phyloP scores from a whole-genome alignment of 1,284 basidiomycete species.

The Takashimella koratensis region DNA sequence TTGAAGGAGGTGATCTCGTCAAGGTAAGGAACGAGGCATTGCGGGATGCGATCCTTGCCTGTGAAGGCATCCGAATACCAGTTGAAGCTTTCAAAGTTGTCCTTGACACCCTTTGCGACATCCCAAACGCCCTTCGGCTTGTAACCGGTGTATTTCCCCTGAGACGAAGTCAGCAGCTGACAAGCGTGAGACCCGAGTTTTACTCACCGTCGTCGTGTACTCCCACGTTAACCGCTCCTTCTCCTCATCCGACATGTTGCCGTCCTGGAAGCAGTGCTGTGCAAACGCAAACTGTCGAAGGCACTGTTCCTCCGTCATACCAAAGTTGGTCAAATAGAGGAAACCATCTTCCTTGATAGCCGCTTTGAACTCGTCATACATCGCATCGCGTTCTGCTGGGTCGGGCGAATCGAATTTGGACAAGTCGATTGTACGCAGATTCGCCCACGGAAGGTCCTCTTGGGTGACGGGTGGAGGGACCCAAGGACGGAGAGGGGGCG shows the following conservation, averaged over 20 bases:
- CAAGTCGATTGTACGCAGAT: conserved; percentile 23
- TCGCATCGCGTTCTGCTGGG: conserved; percentile 1
- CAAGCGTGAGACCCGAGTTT: conserved; percentile 40
- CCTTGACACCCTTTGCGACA: conserved; percentile 18
- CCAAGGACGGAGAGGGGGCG: conserved; percentile 11
- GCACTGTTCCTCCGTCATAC: conserved; percentile 23
- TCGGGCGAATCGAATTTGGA: conserved; percentile 13
- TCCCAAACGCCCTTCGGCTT: conserved; percentile 21
- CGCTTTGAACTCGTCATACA: conserved; percentile 13
- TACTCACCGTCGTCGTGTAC: conserved; percentile 17
- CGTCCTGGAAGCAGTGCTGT: conserved; percentile 18
- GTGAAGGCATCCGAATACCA: conserved; percentile 36
- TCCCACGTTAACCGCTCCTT: conserved; percentile 16
- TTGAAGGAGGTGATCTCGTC: conserved; percentile 43
- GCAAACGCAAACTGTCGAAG: conserved; percentile 22
- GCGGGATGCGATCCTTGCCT: conserved; percentile 11
- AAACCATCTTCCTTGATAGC: conserved; percentile 24
- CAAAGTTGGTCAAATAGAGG: conserved; percentile 23
- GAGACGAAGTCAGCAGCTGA: conserved; percentile 32
- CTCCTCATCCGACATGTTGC: conserved; percentile 15
- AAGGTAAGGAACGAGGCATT: conserved; percentile 15
- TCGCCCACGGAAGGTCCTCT: conserved; percentile 20
- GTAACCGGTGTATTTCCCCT: conserved; percentile 30
- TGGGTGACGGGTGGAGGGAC: conserved; percentile 22
- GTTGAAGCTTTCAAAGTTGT: conserved; percentile 34